These are phyloP conservation scores for Leptographium radiaticola DNA, from an alignment of 2,329 filamentous ascomycete species.

Conservation along the genomic window DNA sequence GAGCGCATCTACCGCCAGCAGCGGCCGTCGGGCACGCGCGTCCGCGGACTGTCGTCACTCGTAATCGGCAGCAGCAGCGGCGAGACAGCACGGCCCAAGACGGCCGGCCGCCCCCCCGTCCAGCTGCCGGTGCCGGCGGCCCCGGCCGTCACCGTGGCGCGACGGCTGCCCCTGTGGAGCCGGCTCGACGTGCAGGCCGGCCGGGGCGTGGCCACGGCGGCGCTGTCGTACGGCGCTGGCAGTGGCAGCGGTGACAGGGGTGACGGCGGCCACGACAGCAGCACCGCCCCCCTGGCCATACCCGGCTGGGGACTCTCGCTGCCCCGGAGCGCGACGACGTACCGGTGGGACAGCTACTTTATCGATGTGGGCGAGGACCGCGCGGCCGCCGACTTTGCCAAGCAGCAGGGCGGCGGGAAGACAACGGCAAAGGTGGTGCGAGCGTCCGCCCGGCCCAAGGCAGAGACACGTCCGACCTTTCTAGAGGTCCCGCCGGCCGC, in stretches of 20 bases:
- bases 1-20: not conserved
- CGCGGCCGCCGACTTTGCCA: not conserved
- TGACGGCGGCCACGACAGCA: not conserved
- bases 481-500: too few species aligned
- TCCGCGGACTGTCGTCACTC: not conserved
- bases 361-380: constrained; percentile 1
- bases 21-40: not conserved
- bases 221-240: not conserved
- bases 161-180: constrained; percentile 2
- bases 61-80: not conserved
- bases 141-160: not conserved
- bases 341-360: constrained; percentile 2
- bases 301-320: not conserved
- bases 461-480: too few species aligned
- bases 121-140: constrained; percentile 2
- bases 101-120: too few species aligned
- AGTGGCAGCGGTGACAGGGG: not conserved
- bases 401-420: not conserved
- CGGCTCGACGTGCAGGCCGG: constrained; percentile 3
- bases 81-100: not conserved
- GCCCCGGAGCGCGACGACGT: not conserved
- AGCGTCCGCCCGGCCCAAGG: too few species aligned
- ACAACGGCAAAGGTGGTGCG: too few species aligned
- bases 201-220: constrained; percentile 3
- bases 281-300: not conserved